Evolutionary conservation across 495 filamentous ascomycete genomes (phyloP), one percentile per base, ranked within the genome.

Genomic region (Talaromyces borbonicus): DNA sequence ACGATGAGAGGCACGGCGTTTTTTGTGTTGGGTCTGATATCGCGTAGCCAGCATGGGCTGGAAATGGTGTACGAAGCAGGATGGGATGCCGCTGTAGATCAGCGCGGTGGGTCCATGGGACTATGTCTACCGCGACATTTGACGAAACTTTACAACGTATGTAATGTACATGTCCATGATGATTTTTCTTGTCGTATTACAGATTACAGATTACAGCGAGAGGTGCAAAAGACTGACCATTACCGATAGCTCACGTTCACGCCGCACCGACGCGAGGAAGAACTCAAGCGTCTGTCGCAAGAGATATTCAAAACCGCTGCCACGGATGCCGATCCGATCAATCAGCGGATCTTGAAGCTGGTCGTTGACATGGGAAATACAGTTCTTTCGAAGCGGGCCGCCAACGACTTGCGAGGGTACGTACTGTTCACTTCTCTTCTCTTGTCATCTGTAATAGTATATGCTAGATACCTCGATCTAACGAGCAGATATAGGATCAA

Each of bases 1-100:
- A 90, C 84, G 23, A 74, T 97, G 61, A 79, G 93, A 52, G 92
- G 93, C 27, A 97, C 92, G 3, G 93, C 92, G 2, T 96, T 96
- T 59, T 98, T 93, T 55, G 93, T 95, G 8, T 67, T 98, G 1
- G 92, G 92, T 1, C 69, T 98, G 42, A 88, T 97, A 49, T 95
- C 90, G 5, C 75, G 92, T 40, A 96, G 89, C 47, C 77, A 87
- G 26, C 92, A 96, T 58, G 92, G 92, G 2, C 77, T 95, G 24
- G 85, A 89, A 62, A 95, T 94, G 36, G 67, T 98, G 16, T 78
- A 79, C 16, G 83, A 90, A 50, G 67, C 81, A 56, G 89, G 89
- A 15, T 98, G 93, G 92, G 88, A 94, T 58, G 85, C 87, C 30
- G 90, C 87, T 46, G 81, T 88, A 8, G 88, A 90, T 54, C 74